These are phyloP conservation scores for Lycium barbarum DNA, from an alignment of 257 asterid species.

Conservation along the genomic window DNA sequence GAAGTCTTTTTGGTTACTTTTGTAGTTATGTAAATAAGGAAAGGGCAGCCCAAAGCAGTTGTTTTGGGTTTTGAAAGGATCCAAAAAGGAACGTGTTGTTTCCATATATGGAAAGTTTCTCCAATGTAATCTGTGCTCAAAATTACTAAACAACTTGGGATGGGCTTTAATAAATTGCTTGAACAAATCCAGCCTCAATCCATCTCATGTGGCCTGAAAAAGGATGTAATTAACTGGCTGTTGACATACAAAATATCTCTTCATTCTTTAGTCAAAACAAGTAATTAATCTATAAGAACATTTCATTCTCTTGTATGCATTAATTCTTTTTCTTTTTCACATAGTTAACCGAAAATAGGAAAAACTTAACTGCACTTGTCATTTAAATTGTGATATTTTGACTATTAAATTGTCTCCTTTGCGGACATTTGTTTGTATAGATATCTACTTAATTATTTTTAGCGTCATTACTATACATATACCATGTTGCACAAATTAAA, in stretches of 20 bases:
- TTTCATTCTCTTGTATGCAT: background rate
- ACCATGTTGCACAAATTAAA: background rate
- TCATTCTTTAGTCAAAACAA: slow-evolving; percentile 12
- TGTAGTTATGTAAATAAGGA: background rate
- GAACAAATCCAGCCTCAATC: slow-evolving; percentile 24
- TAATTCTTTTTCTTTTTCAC: background rate
- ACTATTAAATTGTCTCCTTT: background rate
- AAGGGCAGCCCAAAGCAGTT: slow-evolving; percentile 7
- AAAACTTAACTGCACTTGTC: background rate
- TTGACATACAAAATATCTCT: background rate
- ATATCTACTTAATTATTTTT: background rate
- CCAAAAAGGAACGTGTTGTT: background rate
- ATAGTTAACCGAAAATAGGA: background rate
- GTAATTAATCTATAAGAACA: background rate
- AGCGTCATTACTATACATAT: background rate
- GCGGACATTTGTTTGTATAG: background rate
- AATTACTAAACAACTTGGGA: slow-evolving; percentile 27
- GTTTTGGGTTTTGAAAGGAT: background rate
- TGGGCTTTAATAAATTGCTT: slow-evolving; percentile 19
- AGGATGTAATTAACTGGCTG: background rate
- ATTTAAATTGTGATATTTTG: background rate
- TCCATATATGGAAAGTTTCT: background rate
- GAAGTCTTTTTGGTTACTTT: slow-evolving; percentile 1
- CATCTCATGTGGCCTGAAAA: slow-evolving; percentile 7
- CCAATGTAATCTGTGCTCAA: slow-evolving; percentile 12